A percentile compares a stretch with the other conserved stretches of the same genome.
Conservation (phyloP, 139 green algal genomes). For the Picochlorum sp. region DNA sequence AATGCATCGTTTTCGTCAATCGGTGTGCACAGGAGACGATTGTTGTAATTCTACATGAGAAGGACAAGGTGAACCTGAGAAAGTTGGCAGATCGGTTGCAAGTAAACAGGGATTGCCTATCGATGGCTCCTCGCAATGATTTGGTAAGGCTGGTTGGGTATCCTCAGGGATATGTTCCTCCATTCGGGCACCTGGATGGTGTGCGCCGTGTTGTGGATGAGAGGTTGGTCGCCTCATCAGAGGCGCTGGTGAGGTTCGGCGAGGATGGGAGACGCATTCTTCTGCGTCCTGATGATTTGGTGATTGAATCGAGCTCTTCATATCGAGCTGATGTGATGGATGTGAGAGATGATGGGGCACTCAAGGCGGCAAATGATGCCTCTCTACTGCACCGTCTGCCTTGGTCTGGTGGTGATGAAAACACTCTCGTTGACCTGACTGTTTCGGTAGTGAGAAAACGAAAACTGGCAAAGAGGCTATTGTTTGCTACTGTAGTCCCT, state of each 20-base stretch:
- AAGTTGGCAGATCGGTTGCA: background rate
- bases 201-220: no score
- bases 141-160: background rate
- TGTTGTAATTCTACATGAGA: background rate
- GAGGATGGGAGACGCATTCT: no score
- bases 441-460: background rate
- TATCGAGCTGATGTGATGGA: no score
- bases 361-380: background rate
- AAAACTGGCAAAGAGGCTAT: background rate
- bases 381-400: background rate
- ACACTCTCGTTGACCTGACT: background rate
- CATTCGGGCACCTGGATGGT: slow-evolving; percentile 16
- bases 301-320: no score
- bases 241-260: no score
- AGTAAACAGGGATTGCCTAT: background rate
- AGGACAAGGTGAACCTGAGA: background rate
- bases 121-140: background rate
- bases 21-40: background rate
- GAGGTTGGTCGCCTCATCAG: no score
- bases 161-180: slow-evolving; percentile 10
- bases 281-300: no score
- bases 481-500: background rate
- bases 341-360: no score
- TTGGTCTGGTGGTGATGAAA: background rate
- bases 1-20: background rate